Evolutionary conservation across 2,329 filamentous ascomycete genomes (phyloP).

Genomic region (Mollisiaceae sp.): DNA sequence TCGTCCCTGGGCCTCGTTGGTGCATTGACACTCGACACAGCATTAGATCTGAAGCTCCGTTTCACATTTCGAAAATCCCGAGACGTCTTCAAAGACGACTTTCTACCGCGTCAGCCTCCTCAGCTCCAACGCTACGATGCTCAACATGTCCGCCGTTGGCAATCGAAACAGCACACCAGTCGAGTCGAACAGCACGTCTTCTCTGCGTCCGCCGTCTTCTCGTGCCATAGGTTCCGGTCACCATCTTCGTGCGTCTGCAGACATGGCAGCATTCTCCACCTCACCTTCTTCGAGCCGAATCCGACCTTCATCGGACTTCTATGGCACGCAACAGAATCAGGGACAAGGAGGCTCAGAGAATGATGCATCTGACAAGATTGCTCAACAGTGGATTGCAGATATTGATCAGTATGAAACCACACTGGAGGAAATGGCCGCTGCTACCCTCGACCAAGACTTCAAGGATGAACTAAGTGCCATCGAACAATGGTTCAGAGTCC

Average conservation of each 20-base stretch:
- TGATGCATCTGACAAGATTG: slow-evolving; percentile 89
- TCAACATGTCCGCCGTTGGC: slow-evolving; percentile 70
- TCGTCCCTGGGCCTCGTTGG: slow-evolving; percentile 26
- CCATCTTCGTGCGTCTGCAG: slow-evolving; percentile 91
- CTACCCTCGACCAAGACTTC: slow-evolving; percentile 98
- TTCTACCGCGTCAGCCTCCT: slow-evolving; percentile 26
- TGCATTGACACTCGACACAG: slow-evolving; percentile 35
- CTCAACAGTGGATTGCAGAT: slow-evolving; percentile 98
- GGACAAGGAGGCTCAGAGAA: slow-evolving; percentile 68
- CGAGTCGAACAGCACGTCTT: slow-evolving; percentile 76
- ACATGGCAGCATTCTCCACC: slow-evolving; percentile 83
- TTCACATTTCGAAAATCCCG: slow-evolving; percentile 37
- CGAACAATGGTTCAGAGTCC: slow-evolving; percentile 98
- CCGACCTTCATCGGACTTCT: slow-evolving; percentile 93
- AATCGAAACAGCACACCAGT: slow-evolving; percentile 95
- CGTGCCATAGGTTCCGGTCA: slow-evolving; percentile 78
- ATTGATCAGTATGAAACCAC: slow-evolving; percentile 99
- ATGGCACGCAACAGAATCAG: slow-evolving; percentile 73
- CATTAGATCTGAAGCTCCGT: slow-evolving; percentile 37
- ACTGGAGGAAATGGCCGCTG: slow-evolving; percentile 97
- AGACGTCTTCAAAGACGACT: slow-evolving; percentile 27
- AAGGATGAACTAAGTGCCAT: slow-evolving; percentile 99
- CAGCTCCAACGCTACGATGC: slow-evolving; percentile 47
- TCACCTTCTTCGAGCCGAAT: slow-evolving; percentile 78
- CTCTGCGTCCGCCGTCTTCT: slow-evolving; percentile 82